Evolutionary conservation across 2,329 filamentous ascomycete genomes (phyloP).

Genomic region (Colletotrichum sp.): DNA sequence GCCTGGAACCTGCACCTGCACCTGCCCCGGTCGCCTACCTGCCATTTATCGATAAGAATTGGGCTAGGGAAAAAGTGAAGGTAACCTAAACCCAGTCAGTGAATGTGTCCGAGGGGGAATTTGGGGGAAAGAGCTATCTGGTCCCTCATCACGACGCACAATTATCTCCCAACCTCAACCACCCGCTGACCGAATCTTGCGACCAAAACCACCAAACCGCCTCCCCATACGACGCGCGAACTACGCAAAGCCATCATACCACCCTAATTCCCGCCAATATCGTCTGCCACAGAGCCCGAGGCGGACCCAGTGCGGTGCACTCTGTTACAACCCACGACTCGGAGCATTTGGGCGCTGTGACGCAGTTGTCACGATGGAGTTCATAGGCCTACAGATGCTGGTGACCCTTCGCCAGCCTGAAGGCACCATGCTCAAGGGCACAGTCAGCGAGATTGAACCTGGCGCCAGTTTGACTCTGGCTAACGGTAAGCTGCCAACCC

Average conservation of each 20-base stretch:
- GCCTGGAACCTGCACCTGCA: neutral
- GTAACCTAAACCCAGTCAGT: slow-evolving; percentile 15
- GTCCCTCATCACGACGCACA: slow-evolving; percentile 7
- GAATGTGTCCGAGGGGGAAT: slow-evolving; percentile 8
- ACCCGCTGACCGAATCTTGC: neutral
- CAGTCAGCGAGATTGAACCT: slow-evolving; percentile 70
- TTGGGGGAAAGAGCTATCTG: slow-evolving; percentile 9
- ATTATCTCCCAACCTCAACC: neutral
- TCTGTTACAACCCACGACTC: slow-evolving; percentile 4
- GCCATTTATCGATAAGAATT: slow-evolving; percentile 18
- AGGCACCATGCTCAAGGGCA: slow-evolving; percentile 69
- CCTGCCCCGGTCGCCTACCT: neutral
- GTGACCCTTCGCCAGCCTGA: slow-evolving; percentile 73
- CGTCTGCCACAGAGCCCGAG: neutral
- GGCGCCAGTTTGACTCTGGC: slow-evolving; percentile 72
- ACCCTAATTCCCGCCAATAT: neutral
- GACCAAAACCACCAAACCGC: neutral
- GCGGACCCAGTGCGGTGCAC: neutral
- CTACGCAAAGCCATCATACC: neutral
- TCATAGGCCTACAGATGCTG: slow-evolving; percentile 78
- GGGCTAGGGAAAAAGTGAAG: slow-evolving; percentile 16
- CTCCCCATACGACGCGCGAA: neutral
- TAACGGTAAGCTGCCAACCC: slow-evolving; percentile 62
- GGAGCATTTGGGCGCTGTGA: slow-evolving; percentile 6
- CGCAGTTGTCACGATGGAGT: slow-evolving; percentile 59